Percentiles rank a stretch among this genome's conserved stretches.
Evolutionary conservation across 176 grass and related monocot genomes (phyloP).

Genomic region (Aegilops bicornis): DNA sequence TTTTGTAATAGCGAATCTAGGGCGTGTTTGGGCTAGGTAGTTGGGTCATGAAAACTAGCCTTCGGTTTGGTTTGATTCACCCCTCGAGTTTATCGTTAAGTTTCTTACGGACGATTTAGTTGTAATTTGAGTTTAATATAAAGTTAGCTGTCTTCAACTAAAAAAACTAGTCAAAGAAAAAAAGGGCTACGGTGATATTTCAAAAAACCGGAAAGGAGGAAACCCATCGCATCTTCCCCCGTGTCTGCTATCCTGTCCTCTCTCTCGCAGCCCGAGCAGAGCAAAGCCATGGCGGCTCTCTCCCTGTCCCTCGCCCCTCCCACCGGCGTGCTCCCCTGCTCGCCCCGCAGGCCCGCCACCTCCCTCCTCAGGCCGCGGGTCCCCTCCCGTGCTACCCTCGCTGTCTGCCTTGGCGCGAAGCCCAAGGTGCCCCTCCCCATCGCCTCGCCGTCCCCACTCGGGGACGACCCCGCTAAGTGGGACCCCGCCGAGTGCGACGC

Average conservation of each 20-base stretch:
- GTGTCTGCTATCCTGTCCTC: background rate
- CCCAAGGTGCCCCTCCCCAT: conserved; percentile 50
- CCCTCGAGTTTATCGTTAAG: no score
- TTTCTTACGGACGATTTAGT: no score
- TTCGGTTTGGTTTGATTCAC: no score
- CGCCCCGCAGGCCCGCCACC: background rate
- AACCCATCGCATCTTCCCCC: background rate
- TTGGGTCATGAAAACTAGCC: no score
- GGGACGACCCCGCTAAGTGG: conserved; percentile 50
- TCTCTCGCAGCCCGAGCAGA: background rate
- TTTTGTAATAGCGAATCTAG: no score
- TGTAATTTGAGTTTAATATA: no score
- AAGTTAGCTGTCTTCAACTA: no score
- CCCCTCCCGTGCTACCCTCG: background rate
- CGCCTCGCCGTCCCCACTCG: conserved; percentile 27
- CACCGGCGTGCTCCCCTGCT: background rate
- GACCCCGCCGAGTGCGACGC: conserved; percentile 62
- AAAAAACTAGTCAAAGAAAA: no score
- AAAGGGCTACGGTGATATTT: no score
- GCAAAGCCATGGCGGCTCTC: conserved; percentile 42
- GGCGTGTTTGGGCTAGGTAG: no score
- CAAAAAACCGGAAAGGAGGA: background rate
- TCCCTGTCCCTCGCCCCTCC: background rate
- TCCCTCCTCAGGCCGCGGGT: background rate
- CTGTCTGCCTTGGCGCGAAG: conserved; percentile 20